phyloP scores from a whole-genome alignment of 768 basidiomycete species.

The Xanthoconium stramineum region DNA sequence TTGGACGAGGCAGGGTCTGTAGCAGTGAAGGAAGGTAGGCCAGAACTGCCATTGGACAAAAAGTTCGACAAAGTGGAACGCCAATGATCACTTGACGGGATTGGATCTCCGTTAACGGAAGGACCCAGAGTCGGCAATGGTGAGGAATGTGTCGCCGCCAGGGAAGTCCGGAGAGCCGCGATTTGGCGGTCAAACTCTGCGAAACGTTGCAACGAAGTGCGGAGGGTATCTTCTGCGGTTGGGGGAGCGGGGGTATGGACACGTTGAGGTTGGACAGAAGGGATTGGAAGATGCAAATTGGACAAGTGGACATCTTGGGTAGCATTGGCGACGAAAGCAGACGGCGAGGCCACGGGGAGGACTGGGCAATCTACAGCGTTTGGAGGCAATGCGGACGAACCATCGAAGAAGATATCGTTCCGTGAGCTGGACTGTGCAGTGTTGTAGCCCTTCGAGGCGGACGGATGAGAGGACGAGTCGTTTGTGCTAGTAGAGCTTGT shows the following conservation, averaged over 20 bases:
- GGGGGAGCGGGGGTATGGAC: constrained; percentile 11
- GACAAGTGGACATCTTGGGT: constrained; percentile 51
- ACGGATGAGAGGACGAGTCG: constrained; percentile 29
- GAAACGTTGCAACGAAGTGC: constrained; percentile 48
- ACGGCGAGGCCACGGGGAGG: constrained; percentile 21
- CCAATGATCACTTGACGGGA: constrained; percentile 18
- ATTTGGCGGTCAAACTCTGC: constrained; percentile 54
- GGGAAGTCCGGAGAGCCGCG: constrained; percentile 43
- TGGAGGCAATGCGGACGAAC: constrained; percentile 9
- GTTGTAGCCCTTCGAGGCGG: constrained; percentile 35
- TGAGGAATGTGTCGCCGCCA: constrained; percentile 27
- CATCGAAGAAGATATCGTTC: constrained; percentile 28
- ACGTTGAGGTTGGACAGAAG: constrained; percentile 16
- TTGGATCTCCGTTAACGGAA: constrained; percentile 18
- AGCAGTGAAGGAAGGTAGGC: background rate
- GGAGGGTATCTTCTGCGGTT: constrained; percentile 36
- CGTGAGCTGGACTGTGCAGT: constrained; percentile 35
- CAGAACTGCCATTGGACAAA: constrained; percentile 10
- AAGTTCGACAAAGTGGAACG: constrained; percentile 17
- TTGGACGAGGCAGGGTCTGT: constrained; percentile 7
- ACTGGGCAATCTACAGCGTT: constrained; percentile 18
- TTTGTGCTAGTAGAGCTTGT: constrained; percentile 45
- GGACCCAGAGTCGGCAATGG: constrained; percentile 24
- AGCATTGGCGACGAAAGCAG: constrained; percentile 38
- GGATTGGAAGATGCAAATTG: constrained; percentile 30